phyloP scores from a whole-genome alignment of 2,329 filamentous ascomycete genomes.

The Metarhizium guizhouense region DNA sequence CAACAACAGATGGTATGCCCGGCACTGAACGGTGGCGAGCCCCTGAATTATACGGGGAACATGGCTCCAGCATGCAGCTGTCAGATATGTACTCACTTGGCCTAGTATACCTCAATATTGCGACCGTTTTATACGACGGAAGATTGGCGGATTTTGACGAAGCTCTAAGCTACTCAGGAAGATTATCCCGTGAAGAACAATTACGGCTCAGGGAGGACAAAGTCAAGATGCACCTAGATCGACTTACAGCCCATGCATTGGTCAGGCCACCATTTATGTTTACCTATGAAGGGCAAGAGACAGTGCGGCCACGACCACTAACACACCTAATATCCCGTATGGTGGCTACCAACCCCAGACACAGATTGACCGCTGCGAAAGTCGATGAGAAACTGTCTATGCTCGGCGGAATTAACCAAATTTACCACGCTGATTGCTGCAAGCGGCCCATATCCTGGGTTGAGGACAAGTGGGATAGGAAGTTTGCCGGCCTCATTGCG shows the following conservation, averaged over 20 bases:
- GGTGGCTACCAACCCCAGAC: slow-evolving; percentile 22
- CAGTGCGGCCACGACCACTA: slow-evolving; percentile 31
- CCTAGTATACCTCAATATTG: slow-evolving; percentile 34
- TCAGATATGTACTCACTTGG: slow-evolving; percentile 41
- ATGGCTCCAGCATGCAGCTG: slow-evolving; percentile 33
- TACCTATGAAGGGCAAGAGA: slow-evolving; percentile 26
- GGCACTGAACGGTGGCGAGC: slow-evolving; percentile 37
- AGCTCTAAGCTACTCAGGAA: slow-evolving; percentile 21
- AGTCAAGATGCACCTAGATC: slow-evolving; percentile 23
- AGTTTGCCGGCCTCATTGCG: slow-evolving; percentile 16
- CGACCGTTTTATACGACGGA: slow-evolving; percentile 33
- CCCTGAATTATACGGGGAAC: slow-evolving; percentile 30
- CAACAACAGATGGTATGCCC: slow-evolving; percentile 30
- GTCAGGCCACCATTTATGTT: slow-evolving; percentile 27
- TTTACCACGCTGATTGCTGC: slow-evolving; percentile 37
- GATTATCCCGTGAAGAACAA: slow-evolving; percentile 21
- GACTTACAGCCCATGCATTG: slow-evolving; percentile 25
- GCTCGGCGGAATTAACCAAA: slow-evolving; percentile 37
- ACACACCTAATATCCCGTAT: slow-evolving; percentile 28
- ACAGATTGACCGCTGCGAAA: slow-evolving; percentile 24
- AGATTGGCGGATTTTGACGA: slow-evolving; percentile 30
- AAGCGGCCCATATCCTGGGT: slow-evolving; percentile 28
- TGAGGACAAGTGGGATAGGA: slow-evolving; percentile 28
- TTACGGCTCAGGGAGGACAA: slow-evolving; percentile 23
- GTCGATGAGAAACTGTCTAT: slow-evolving; percentile 32